phyloP scores from a whole-genome alignment of 805 yeast genomes.

The Candida nemodendra region DNA sequence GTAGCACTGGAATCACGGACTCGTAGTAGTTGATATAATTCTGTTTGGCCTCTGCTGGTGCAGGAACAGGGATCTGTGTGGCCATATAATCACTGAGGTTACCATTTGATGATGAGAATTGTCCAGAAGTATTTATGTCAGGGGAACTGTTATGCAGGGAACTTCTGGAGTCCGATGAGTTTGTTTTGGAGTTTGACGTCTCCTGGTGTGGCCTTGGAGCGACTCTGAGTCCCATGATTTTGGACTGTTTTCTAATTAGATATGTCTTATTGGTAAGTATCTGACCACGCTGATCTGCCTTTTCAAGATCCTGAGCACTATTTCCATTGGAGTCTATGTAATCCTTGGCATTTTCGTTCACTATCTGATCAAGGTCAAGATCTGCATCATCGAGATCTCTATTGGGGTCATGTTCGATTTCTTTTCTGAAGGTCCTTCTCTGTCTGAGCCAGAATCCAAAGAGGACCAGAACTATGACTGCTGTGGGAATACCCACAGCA shows the following conservation, averaged over 20 bases:
- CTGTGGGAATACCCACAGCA: constrained; percentile 53
- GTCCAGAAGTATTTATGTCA: constrained; percentile 5
- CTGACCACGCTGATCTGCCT: constrained; percentile 6
- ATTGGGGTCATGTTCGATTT: constrained; percentile 32
- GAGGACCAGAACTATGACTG: constrained; percentile 36
- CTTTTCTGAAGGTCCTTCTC: constrained; percentile 37
- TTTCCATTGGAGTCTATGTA: constrained; percentile 1
- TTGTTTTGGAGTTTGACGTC: neutral
- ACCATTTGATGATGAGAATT: constrained; percentile 7
- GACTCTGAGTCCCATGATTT: constrained; percentile 27
- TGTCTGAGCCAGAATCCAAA: constrained; percentile 38
- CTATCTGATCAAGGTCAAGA: constrained; percentile 34
- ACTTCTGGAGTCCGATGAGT: constrained; percentile 9
- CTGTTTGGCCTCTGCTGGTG: constrained; percentile 10
- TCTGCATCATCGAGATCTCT: constrained; percentile 38
- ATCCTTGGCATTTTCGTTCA: constrained; percentile 12
- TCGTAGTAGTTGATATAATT: constrained; percentile 29
- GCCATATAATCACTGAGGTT: constrained; percentile 2
- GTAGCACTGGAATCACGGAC: constrained; percentile 33
- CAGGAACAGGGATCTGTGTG: constrained; percentile 1
- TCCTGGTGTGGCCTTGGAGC: constrained; percentile 8
- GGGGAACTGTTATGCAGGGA: constrained; percentile 7
- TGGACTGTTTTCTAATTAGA: constrained; percentile 22
- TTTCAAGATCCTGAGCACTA: constrained; percentile 3
- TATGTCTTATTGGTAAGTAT: constrained; percentile 14